Evolutionary conservation across 2,329 filamentous ascomycete genomes (phyloP).

Genomic region (Bipolaris bicolor): DNA sequence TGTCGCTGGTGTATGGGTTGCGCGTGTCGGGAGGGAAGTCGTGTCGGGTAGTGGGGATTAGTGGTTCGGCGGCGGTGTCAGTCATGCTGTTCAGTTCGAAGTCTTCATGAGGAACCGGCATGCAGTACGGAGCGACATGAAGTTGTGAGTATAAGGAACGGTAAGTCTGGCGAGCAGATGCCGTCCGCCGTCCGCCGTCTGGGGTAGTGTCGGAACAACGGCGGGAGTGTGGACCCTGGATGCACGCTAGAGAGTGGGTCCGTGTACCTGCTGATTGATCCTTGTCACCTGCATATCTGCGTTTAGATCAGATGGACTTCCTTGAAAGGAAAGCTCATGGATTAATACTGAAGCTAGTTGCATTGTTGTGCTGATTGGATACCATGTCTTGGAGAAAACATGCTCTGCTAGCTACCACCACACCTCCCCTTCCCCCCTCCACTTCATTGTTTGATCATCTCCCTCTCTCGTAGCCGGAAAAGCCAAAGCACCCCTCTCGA

Average conservation of each 20-base stretch:
- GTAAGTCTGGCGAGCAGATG: neutral
- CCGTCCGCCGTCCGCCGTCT: conserved; percentile 9
- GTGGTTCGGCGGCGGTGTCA: conserved; percentile 41
- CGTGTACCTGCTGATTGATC: conserved; percentile 16
- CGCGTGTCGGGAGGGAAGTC: conserved; percentile 15
- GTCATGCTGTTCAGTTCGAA: conserved; percentile 39
- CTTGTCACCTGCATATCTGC: conserved; percentile 8
- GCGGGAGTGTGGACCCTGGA: conserved; percentile 17
- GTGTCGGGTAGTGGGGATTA: conserved; percentile 30
- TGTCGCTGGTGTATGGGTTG: conserved; percentile 25
- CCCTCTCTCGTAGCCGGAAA: conserved; percentile 17
- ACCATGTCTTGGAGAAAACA: conserved; percentile 10
- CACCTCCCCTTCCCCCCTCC: conserved; percentile 1
- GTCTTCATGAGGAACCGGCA: conserved; percentile 20
- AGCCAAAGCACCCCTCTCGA: conserved; percentile 22
- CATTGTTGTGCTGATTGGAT: conserved; percentile 11
- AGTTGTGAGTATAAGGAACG: neutral
- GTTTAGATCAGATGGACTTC: neutral
- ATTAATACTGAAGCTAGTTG: conserved; percentile 1
- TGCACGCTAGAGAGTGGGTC: conserved; percentile 15
- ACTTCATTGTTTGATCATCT: conserved; percentile 8
- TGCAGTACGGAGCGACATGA: conserved; percentile 5
- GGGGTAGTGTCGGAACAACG: conserved; percentile 16
- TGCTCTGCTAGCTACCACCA: conserved; percentile 17
- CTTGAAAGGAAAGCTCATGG: neutral